Conservation (phyloP, 2,329 filamentous ascomycete species). For the Stachybotrys elegans region DNA sequence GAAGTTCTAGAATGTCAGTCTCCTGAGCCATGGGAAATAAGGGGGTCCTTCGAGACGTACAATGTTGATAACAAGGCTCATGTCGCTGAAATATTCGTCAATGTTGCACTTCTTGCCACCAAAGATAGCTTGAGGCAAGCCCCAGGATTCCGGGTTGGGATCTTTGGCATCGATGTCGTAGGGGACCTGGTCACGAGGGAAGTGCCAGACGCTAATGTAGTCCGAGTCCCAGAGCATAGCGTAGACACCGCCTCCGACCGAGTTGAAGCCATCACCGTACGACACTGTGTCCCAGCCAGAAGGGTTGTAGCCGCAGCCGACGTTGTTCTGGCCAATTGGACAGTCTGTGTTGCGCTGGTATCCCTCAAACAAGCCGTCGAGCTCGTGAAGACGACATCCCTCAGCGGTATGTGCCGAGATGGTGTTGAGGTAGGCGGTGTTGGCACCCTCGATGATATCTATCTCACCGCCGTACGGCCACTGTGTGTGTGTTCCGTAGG, state of each 20-base stretch:
- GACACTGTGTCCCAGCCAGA: conserved; percentile 35
- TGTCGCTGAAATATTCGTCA: conserved; percentile 57
- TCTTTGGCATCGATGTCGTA: conserved; percentile 52
- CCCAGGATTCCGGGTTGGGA: conserved; percentile 65
- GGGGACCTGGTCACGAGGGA: conserved; percentile 61
- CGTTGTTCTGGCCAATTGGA: conserved; percentile 28
- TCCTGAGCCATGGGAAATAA: not conserved
- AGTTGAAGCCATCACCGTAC: conserved; percentile 64
- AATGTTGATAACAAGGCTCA: conserved; percentile 71
- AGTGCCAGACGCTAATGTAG: conserved; percentile 73
- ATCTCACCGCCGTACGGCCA: conserved; percentile 64
- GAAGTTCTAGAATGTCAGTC: conserved; percentile 47
- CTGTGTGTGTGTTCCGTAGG: conserved; percentile 40
- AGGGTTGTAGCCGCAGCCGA: conserved; percentile 41
- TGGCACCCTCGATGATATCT: conserved; percentile 68
- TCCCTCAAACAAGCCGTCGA: conserved; percentile 19
- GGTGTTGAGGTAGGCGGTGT: conserved; percentile 52
- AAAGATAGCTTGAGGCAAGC: conserved; percentile 63
- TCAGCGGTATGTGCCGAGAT: conserved; percentile 56
- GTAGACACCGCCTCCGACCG: conserved; percentile 61
- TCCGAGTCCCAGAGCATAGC: conserved; percentile 65
- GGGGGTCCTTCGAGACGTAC: conserved; percentile 19
- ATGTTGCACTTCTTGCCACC: conserved; percentile 62
- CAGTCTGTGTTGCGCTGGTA: conserved; percentile 26
- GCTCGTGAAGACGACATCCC: conserved; percentile 19